Evolutionary conservation across 306 rosid species (phyloP), one percentile per base, ranked within the genome.

Genomic region (Prunus padus): DNA sequence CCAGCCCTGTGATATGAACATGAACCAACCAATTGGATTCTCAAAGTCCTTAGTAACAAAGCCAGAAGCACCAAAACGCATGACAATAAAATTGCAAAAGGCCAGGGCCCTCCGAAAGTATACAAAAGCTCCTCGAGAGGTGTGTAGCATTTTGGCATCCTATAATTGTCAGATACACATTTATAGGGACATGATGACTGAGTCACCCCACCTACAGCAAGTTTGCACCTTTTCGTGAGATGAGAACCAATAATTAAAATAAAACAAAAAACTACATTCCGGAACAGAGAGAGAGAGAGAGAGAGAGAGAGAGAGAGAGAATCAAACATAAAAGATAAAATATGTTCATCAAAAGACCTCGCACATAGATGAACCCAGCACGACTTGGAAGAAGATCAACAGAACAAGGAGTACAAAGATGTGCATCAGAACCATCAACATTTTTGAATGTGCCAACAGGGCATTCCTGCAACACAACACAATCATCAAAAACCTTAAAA

Each of bases 41-140:
- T 88, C 81, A 95, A 84, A 76, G 87, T 85, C 72, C 87, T 95
- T 46, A 95, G 79, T 72, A 88, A 84, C 70, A 92, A 73, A 67
- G 95, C 93, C 82, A 92, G 71, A 78, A 92, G 79, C 77, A 88
- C 82, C 87, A 92, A 82, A 85, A 86, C 72, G 79, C 89, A 87
- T 73, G 96, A 90, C 80, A 90, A 77, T 81, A 92, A 45, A 76
- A 87, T 67, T 26, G 95, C 83, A 84, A 95, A 95, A 46, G 87
- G 93, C 90, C 90, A 90, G 81, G 96, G 97, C 14, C 97, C 98
- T 73, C 97, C 89, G 83, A 92, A 95, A 73, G 98, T 88, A 87
- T 90, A 92, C 82, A 90, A 78, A 79, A 95, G 93, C 84, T 94
- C 98, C 86, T 94, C 98, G 54, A 94, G 87, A 82, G 98, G 97